A percentile compares a stretch with the other conserved stretches of the same genome.
phyloP scores from a whole-genome alignment of 495 filamentous ascomycete species.

The Cenococcum geophilum region DNA sequence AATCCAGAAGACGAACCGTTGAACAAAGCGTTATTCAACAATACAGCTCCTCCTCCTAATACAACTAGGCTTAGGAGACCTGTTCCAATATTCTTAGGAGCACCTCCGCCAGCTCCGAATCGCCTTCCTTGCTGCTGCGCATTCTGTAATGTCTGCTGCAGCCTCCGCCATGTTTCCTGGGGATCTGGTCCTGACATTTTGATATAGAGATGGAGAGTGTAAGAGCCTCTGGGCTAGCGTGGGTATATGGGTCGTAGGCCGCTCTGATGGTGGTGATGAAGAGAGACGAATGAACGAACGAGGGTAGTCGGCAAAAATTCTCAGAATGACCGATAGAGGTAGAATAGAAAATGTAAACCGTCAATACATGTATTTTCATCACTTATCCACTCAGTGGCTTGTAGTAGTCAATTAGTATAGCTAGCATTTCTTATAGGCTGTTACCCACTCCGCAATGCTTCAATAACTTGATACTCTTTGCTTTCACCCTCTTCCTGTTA shows the following conservation, averaged over 20 bases:
- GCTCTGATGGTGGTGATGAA: too few species aligned
- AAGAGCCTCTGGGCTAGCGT: background rate
- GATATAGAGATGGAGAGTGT: conserved; percentile 4
- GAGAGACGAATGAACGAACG: background rate
- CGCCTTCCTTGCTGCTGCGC: conserved; percentile 47
- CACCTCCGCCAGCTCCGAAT: conserved; percentile 47
- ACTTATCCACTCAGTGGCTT: background rate
- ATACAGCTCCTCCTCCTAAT: conserved; percentile 58
- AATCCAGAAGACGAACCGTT: conserved; percentile 55
- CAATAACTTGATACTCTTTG: background rate
- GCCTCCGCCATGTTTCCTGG: conserved; percentile 56
- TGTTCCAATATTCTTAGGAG: conserved; percentile 32
- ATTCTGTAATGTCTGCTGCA: conserved; percentile 53
- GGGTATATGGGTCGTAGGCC: too few species aligned
- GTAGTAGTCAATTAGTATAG: background rate
- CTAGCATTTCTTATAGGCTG: background rate
- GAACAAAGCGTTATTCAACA: conserved; percentile 83
- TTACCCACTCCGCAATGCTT: background rate
- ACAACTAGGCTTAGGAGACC: conserved; percentile 46
- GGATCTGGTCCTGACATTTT: conserved; percentile 44
- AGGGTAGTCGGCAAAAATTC: background rate
- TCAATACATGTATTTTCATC: background rate
- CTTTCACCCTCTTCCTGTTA: background rate
- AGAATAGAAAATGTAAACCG: conserved; percentile 1
- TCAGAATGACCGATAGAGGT: conserved; percentile 1